A percentile compares a stretch with the other conserved stretches of the same genome.
These are phyloP conservation scores for Fallopia convolvulus DNA, from an alignment of 148 eudicot species.

Conservation along the genomic window DNA sequence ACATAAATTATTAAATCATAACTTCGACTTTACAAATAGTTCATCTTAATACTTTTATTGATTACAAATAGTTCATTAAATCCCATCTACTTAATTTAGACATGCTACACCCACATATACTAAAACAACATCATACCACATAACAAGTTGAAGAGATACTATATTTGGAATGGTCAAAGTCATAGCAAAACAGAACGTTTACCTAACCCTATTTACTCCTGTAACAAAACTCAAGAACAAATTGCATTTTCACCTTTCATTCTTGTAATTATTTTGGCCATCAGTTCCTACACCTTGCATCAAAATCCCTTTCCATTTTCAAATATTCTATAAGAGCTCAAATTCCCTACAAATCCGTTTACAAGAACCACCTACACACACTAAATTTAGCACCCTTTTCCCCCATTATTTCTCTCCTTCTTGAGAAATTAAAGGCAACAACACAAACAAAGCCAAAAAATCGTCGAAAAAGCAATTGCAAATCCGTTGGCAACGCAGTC, in stretches of 20 bases:
- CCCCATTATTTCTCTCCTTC: constrained; percentile 25
- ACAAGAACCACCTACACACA: not conserved
- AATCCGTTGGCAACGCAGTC: constrained; percentile 61
- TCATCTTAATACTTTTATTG: too few relatives aligned
- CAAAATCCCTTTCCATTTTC: not conserved
- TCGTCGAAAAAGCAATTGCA: constrained; percentile 21
- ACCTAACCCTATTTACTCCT: not conserved
- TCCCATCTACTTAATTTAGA: not conserved
- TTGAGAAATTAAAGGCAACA: constrained; percentile 3
- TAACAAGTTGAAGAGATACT: not conserved
- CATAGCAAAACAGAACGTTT: not conserved
- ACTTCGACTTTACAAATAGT: too few relatives aligned
- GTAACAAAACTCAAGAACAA: not conserved
- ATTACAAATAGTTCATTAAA: too few relatives aligned
- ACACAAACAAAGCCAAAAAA: constrained; percentile 16
- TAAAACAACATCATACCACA: not conserved
- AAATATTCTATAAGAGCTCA: not conserved
- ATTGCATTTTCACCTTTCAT: not conserved
- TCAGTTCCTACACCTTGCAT: not conserved
- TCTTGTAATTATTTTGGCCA: not conserved
- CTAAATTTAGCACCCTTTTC: constrained; percentile 8
- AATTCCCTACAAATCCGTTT: not conserved
- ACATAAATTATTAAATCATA: too few relatives aligned
- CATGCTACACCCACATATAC: not conserved
- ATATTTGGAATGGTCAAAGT: constrained; percentile 5